phyloP scores from a whole-genome alignment of 345 rosid genomes.

The Rhizophora mangle region DNA sequence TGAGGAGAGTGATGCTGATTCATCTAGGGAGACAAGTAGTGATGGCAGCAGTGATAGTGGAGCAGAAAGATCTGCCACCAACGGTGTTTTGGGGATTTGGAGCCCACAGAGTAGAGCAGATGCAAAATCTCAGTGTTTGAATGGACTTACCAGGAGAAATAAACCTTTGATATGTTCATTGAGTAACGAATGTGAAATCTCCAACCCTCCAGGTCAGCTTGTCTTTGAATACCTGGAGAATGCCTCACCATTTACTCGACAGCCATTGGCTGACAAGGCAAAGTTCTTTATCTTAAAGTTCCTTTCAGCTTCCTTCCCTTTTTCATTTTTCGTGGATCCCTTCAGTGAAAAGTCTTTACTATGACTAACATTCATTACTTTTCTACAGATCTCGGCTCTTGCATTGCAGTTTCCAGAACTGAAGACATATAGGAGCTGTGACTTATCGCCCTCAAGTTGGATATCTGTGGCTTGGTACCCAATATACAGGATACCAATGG shows the following conservation, averaged over 20 bases:
- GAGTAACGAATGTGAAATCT: constrained; percentile 62
- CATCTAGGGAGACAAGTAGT: constrained; percentile 59
- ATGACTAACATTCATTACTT: not conserved
- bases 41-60: constrained; percentile 59
- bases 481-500: constrained; percentile 79
- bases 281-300: constrained; percentile 21
- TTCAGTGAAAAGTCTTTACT: no score
- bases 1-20: constrained; percentile 81
- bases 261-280: constrained; percentile 83
- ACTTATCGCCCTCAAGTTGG: constrained; percentile 85
- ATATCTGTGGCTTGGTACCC: constrained; percentile 97
- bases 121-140: constrained; percentile 39
- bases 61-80: constrained; percentile 37
- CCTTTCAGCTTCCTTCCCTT: not conserved
- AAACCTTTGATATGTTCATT: constrained; percentile 49
- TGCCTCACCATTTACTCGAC: constrained; percentile 73
- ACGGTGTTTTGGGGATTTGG: constrained; percentile 30
- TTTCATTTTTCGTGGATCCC: not conserved
- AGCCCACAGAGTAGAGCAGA: constrained; percentile 30
- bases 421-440: constrained; percentile 69
- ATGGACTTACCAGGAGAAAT: constrained; percentile 45
- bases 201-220: constrained; percentile 46
- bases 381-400: constrained; percentile 58
- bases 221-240: constrained; percentile 73
- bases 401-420: constrained; percentile 75